These are phyloP conservation scores for Tetrapisispora arboricola DNA, from an alignment of 805 yeast genomes.

Conservation along the genomic window DNA sequence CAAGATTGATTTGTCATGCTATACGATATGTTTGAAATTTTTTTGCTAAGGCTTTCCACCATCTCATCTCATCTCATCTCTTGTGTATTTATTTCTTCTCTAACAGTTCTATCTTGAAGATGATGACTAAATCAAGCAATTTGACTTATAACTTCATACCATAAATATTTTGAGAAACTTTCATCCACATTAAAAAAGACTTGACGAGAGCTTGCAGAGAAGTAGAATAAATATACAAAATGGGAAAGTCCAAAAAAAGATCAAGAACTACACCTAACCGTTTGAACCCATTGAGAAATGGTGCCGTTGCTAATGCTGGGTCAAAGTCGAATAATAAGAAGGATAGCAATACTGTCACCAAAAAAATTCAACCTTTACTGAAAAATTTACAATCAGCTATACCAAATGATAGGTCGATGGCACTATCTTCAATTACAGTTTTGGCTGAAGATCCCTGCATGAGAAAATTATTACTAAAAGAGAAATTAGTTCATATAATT, in stretches of 20 bases:
- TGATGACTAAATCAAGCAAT: too few species aligned
- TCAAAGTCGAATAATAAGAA: slow-evolving; percentile 25
- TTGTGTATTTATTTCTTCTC: not conserved
- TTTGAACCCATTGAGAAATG: slow-evolving; percentile 27
- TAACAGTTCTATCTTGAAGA: too few species aligned
- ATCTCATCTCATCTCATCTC: slow-evolving; percentile 12
- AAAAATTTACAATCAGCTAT: slow-evolving; percentile 50
- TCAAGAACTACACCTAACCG: slow-evolving; percentile 39
- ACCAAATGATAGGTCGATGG: slow-evolving; percentile 68
- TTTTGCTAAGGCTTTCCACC: slow-evolving; percentile 8
- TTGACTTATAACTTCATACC: not conserved
- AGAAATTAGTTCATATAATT: slow-evolving; percentile 54
- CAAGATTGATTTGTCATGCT: too few species aligned
- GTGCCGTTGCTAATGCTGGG: slow-evolving; percentile 17
- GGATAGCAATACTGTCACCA: slow-evolving; percentile 40
- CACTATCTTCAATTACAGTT: slow-evolving; percentile 61
- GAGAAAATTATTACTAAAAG: slow-evolving; percentile 58
- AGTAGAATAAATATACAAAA: slow-evolving; percentile 15
- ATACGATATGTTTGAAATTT: slow-evolving; percentile 3
- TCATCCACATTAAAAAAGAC: too few species aligned
- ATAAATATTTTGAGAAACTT: too few species aligned
- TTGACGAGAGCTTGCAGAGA: too few species aligned
- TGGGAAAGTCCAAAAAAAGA: slow-evolving; percentile 72
- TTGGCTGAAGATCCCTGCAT: slow-evolving; percentile 58
- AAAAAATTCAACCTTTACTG: slow-evolving; percentile 58